Percentiles rank a stretch among this genome's conserved stretches.
phyloP scores from a whole-genome alignment of 495 filamentous ascomycete genomes.

The Lasiosphaeria miniovina region DNA sequence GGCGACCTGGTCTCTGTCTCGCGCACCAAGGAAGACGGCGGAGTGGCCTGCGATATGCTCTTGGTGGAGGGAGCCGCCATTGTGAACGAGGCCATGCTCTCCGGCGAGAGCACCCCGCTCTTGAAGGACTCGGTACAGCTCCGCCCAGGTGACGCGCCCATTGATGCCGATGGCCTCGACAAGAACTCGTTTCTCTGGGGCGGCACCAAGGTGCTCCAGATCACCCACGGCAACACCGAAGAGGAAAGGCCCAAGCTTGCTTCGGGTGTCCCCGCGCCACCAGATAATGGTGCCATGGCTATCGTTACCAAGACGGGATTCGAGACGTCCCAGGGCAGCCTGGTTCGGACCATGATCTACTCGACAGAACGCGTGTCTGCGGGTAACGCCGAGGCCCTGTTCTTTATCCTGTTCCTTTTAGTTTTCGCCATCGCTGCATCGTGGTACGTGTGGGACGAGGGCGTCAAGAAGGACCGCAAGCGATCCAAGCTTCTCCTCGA shows the following conservation, averaged over 20 bases:
- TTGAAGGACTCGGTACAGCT: constrained; percentile 96
- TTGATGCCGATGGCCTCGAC: constrained; percentile 89
- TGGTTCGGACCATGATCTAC: constrained; percentile 99
- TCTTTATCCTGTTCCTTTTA: constrained; percentile 95
- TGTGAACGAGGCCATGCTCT: constrained; percentile 99
- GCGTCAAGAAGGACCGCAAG: constrained; percentile 88
- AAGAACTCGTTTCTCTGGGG: constrained; percentile 96
- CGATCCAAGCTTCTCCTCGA: constrained; percentile 95
- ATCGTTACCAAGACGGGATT: constrained; percentile 97
- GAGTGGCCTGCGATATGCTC: constrained; percentile 96
- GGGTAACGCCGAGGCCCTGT: constrained; percentile 88
- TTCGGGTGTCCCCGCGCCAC: constrained; percentile 68
- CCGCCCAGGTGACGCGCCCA: constrained; percentile 73
- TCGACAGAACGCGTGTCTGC: constrained; percentile 97
- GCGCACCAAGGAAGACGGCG: constrained; percentile 93
- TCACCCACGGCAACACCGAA: constrained; percentile 80
- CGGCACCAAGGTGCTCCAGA: constrained; percentile 94
- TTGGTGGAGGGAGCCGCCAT: constrained; percentile 93
- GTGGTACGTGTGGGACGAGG: constrained; percentile 99
- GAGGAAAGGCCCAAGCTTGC: constrained; percentile 62
- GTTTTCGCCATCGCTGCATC: constrained; percentile 96
- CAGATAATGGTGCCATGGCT: constrained; percentile 91
- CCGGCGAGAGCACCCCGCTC: constrained; percentile 94
- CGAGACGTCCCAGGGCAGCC: constrained; percentile 94
- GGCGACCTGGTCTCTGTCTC: constrained; percentile 95